phyloP scores from a whole-genome alignment of 2,329 filamentous ascomycete genomes.

The Fusarium transvaalense region DNA sequence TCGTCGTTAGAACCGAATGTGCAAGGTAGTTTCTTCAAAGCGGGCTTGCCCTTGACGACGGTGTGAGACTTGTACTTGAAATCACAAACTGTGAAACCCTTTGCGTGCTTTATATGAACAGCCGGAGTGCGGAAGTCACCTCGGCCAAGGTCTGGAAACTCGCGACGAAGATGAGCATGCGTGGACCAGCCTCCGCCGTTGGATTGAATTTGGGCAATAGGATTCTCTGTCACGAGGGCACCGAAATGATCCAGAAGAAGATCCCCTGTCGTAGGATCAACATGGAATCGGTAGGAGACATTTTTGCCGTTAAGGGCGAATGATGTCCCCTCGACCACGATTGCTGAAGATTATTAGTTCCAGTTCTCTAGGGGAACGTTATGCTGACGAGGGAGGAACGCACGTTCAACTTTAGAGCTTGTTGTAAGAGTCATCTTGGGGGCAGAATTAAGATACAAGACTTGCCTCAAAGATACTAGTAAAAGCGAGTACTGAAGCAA shows the following conservation, averaged over 20 bases:
- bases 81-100: constrained; percentile 69
- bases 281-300: constrained; percentile 74
- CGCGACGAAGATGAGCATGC: constrained; percentile 65
- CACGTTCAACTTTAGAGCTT: constrained; percentile 8
- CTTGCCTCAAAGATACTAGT: too few species aligned
- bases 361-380: too few species aligned
- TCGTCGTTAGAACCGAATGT: constrained; percentile 69
- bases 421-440: constrained; percentile 17
- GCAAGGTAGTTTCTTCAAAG: constrained; percentile 67
- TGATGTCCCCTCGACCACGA: constrained; percentile 65
- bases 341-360: constrained; percentile 54
- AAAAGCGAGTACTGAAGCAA: background rate
- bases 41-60: constrained; percentile 68
- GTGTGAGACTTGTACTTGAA: constrained; percentile 70
- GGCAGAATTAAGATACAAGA: background rate
- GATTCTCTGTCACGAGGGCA: constrained; percentile 64
- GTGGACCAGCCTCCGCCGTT: constrained; percentile 65
- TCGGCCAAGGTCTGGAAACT: constrained; percentile 73
- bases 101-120: constrained; percentile 69
- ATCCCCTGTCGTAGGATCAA: constrained; percentile 67
- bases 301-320: constrained; percentile 69
- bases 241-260: constrained; percentile 73
- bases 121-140: constrained; percentile 74
- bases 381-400: background rate
- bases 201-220: constrained; percentile 55